Conservation (phyloP, 2,329 filamentous ascomycete species). For the Fusarium neocosmosporiellum region DNA sequence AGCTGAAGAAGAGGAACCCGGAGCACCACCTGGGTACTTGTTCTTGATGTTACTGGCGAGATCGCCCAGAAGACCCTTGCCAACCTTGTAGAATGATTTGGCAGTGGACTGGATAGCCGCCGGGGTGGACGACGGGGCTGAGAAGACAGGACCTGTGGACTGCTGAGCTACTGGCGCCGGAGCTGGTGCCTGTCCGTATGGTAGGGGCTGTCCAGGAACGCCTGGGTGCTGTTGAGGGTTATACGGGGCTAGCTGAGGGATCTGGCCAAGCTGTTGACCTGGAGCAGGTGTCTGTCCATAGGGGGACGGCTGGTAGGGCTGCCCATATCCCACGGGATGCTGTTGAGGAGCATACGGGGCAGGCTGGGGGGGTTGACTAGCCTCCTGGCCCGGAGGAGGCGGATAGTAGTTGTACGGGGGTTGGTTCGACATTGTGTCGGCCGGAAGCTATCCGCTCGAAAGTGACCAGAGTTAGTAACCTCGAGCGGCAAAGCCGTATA, state of each 20-base stretch:
- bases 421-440: constrained; percentile 8
- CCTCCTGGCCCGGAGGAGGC: neutral
- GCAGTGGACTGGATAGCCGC: constrained; percentile 13
- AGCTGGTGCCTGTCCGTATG: neutral
- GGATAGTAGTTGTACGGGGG: constrained; percentile 14
- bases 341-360: constrained; percentile 7
- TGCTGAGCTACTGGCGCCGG: constrained; percentile 14
- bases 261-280: neutral
- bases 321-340: neutral
- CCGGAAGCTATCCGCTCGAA: neutral
- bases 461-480: neutral
- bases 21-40: constrained; percentile 19
- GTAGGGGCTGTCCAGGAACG: neutral
- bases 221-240: neutral
- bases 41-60: constrained; percentile 30
- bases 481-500: neutral
- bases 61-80: constrained; percentile 22
- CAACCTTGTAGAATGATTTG: constrained; percentile 14
- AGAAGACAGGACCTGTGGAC: constrained; percentile 11
- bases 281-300: constrained; percentile 24
- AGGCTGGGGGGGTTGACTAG: neutral
- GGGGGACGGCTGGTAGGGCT: neutral
- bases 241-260: neutral
- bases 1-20: neutral
- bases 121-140: constrained; percentile 7